These are phyloP conservation scores for Phylloporus rhodoxanthus DNA, from an alignment of 768 basidiomycete genomes.

Conservation along the genomic window DNA sequence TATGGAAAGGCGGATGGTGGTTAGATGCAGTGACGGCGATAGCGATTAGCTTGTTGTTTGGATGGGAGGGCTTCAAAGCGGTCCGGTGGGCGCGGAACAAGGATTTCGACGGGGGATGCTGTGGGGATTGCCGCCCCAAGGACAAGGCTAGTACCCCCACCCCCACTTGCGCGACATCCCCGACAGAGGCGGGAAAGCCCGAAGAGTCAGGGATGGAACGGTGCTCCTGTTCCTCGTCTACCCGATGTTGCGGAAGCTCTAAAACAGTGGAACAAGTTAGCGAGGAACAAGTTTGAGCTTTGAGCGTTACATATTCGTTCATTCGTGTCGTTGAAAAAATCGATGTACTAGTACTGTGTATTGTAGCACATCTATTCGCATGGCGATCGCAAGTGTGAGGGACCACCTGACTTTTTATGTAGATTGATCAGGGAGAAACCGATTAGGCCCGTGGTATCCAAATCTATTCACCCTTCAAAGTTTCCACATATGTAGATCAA, in stretches of 20 bases:
- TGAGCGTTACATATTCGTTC: background rate
- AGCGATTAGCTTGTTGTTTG: constrained; percentile 36
- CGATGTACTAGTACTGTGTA: background rate
- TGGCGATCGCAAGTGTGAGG: background rate
- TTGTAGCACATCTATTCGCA: background rate
- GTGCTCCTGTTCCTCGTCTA: background rate
- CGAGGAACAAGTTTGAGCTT: constrained; percentile 6
- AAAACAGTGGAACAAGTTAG: background rate
- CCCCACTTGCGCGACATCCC: background rate
- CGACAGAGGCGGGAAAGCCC: constrained; percentile 1
- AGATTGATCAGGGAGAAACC: too few species aligned
- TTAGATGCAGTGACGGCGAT: constrained; percentile 41
- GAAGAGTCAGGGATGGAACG: background rate
- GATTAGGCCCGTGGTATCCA: too few species aligned
- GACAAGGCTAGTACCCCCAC: background rate
- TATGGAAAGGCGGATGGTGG: constrained; percentile 47
- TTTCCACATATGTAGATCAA: background rate
- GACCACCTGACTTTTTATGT: too few species aligned
- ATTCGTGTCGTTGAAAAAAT: too few species aligned
- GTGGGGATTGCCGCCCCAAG: constrained; percentile 11
- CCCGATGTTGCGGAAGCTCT: background rate
- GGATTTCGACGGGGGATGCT: constrained; percentile 37
- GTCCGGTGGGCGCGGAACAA: constrained; percentile 33
- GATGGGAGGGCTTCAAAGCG: constrained; percentile 43
- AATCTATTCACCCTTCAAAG: background rate